Percentiles rank a stretch among this genome's conserved stretches.
Conservation (phyloP, 148 eudicot genomes). For the Chenopodium album region DNA sequence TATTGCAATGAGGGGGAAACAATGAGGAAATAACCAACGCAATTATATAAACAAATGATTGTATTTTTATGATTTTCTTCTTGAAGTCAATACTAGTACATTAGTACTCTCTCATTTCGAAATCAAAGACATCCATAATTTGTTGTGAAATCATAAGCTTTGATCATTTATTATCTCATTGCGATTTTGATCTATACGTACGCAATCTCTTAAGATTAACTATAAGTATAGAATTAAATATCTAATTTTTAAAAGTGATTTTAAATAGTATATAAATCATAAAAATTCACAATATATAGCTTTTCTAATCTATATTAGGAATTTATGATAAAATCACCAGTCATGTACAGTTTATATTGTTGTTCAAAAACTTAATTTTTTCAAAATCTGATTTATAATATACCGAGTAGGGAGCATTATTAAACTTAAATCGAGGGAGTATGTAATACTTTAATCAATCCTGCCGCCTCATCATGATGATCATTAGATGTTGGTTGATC, state of each 20-base stretch:
- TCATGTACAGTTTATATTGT: no score
- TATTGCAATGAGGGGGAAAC: constrained; percentile 22
- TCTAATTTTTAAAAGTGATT: no score
- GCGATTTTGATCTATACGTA: no score
- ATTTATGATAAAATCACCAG: no score
- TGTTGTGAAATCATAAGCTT: not conserved
- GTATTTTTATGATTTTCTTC: not conserved
- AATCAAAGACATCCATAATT: not conserved
- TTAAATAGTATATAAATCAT: no score
- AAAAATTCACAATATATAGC: no score
- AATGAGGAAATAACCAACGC: constrained; percentile 25
- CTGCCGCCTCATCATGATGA: constrained; percentile 10
- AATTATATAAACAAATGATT: not conserved
- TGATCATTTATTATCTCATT: no score
- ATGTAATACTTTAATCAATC: not conserved
- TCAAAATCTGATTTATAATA: no score
- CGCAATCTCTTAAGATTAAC: no score
- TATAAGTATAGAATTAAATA: no score
- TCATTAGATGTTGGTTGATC: not conserved
- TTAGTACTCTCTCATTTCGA: not conserved
- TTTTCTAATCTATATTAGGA: no score
- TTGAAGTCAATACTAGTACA: not conserved
- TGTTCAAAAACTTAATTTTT: no score
- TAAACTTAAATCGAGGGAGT: not conserved
- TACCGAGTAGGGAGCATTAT: not conserved